Percentiles rank a stretch among this genome's conserved stretches.
Conservation (phyloP, 352 stramenopile genomes). For the Phytophthora palmivora region DNA sequence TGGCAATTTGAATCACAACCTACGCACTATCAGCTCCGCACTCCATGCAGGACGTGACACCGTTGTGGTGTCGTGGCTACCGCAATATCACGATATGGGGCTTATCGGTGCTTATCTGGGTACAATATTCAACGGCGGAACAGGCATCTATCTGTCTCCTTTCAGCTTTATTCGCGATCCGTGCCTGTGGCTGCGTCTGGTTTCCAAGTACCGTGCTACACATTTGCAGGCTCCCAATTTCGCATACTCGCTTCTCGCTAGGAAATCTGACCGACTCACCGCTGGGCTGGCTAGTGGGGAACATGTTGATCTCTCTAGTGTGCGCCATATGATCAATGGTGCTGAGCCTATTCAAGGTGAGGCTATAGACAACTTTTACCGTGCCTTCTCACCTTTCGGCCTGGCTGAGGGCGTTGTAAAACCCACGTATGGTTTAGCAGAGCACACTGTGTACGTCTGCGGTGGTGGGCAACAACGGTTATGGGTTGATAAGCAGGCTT, state of each 20-base stretch:
- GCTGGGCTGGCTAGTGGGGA: constrained; percentile 27
- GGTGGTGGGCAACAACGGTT: constrained; percentile 91
- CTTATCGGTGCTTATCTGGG: constrained; percentile 96
- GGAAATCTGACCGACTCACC: constrained; percentile 90
- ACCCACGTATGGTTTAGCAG: constrained; percentile 99
- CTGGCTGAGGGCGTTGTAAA: constrained; percentile 92
- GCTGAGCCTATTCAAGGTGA: constrained; percentile 96
- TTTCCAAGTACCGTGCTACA: constrained; percentile 91
- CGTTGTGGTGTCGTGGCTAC: constrained; percentile 97
- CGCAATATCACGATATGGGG: constrained; percentile 99
- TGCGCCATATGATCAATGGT: constrained; percentile 98
- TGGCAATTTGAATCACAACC: constrained; percentile 97
- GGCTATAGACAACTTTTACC: constrained; percentile 89
- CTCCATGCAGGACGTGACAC: constrained; percentile 91
- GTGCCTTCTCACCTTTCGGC: constrained; percentile 89
- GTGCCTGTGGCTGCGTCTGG: constrained; percentile 94
- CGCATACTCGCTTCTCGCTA: constrained; percentile 95
- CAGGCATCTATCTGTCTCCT: constrained; percentile 97
- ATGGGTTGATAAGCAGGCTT: constrained; percentile 87
- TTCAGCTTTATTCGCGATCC: constrained; percentile 98
- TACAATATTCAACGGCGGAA: constrained; percentile 88
- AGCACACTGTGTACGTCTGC: constrained; percentile 99
- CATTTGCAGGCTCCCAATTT: constrained; percentile 99
- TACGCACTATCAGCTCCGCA: constrained; percentile 95
- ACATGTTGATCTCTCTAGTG: constrained; percentile 90